Conservation (phyloP, 352 stramenopile species). For the Aphanomyces euteiches region DNA sequence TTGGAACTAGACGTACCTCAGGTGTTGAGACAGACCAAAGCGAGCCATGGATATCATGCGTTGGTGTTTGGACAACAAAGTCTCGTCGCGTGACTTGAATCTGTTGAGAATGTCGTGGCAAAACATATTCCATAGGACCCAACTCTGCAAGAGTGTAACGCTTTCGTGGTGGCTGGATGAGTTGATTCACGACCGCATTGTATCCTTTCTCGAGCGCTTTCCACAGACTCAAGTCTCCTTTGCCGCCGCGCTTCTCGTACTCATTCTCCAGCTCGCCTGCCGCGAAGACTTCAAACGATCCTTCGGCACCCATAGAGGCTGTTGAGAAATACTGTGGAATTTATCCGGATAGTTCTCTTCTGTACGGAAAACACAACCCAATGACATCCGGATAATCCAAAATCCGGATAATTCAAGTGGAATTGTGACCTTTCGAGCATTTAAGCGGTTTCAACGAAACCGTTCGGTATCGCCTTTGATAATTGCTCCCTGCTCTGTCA, state of each 20-base stretch:
- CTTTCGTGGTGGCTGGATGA: slow-evolving; percentile 65
- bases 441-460: too few relatives aligned
- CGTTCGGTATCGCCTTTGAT: too few relatives aligned
- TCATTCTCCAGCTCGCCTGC: slow-evolving; percentile 69
- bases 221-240: slow-evolving; percentile 61
- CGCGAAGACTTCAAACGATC: slow-evolving; percentile 74
- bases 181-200: slow-evolving; percentile 58
- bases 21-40: neutral
- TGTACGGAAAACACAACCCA: too few relatives aligned
- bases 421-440: too few relatives aligned
- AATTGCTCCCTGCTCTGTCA: too few relatives aligned
- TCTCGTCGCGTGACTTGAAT: neutral
- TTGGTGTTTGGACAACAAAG: neutral
- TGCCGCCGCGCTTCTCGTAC: slow-evolving; percentile 53
- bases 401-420: too few relatives aligned
- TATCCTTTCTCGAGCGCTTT: slow-evolving; percentile 69
- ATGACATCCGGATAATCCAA: too few relatives aligned
- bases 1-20: neutral
- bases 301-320: slow-evolving; percentile 70
- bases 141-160: slow-evolving; percentile 49
- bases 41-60: neutral
- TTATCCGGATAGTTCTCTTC: too few relatives aligned
- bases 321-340: neutral
- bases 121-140: slow-evolving; percentile 42
- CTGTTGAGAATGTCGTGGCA: neutral